phyloP scores from a whole-genome alignment of 257 asterid species.

The Scutellaria galericulata region DNA sequence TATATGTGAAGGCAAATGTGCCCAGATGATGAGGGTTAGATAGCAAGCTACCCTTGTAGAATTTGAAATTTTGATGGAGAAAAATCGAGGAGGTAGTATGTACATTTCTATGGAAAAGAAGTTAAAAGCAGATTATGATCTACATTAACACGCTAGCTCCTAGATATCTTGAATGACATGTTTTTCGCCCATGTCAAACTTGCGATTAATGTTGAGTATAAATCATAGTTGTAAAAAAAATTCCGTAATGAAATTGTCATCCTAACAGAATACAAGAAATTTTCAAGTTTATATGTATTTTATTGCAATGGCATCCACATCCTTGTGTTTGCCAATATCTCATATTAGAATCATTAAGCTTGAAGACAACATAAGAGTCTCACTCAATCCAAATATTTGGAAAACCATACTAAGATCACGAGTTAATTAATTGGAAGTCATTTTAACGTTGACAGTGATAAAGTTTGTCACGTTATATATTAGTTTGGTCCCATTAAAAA shows the following conservation, averaged over 20 bases:
- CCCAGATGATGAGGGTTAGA: neutral
- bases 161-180: neutral
- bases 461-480: too few relatives aligned
- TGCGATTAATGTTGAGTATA: slow-evolving; percentile 8
- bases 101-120: neutral
- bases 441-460: too few relatives aligned
- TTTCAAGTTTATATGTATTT: neutral
- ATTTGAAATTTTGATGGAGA: neutral
- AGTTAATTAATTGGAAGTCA: too few relatives aligned
- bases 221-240: neutral
- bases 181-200: too few relatives aligned
- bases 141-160: neutral
- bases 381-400: too few relatives aligned
- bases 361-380: too few relatives aligned
- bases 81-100: neutral
- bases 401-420: too few relatives aligned
- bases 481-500: too few relatives aligned
- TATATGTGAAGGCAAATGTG: neutral
- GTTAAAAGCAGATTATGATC: neutral
- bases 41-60: neutral
- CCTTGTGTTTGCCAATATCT: slow-evolving; percentile 2
- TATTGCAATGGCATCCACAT: slow-evolving; percentile 2
- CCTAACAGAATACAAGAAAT: neutral
- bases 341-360: neutral
- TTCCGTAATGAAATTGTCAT: slow-evolving; percentile 16